Percentiles rank a stretch among this genome's conserved stretches.
Evolutionary conservation across 805 yeast genomes (phyloP).

Genomic region (Hanseniaspora taiwanica): DNA sequence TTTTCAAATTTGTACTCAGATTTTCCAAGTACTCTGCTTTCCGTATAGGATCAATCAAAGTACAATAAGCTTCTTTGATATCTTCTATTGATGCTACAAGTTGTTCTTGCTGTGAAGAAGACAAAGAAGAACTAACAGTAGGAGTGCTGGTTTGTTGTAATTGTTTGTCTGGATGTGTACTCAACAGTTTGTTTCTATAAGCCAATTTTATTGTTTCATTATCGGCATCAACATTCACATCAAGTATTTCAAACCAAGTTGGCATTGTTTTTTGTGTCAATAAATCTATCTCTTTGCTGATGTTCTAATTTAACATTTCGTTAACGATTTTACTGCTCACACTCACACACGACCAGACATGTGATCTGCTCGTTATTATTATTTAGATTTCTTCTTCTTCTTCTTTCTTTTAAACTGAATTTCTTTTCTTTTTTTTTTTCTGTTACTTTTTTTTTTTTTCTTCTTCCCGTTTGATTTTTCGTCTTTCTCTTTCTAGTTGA

Average conservation of each 20-base stretch:
- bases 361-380: too few relatives aligned
- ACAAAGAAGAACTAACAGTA: too few relatives aligned
- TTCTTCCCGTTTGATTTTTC: too few relatives aligned
- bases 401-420: too few relatives aligned
- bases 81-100: constrained; percentile 24
- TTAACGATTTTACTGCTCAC: too few relatives aligned
- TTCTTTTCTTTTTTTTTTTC: too few relatives aligned
- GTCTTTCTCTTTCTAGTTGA: too few relatives aligned
- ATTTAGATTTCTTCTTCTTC: too few relatives aligned
- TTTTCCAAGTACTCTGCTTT: constrained; percentile 41
- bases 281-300: background rate
- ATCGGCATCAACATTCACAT: constrained; percentile 29
- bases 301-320: background rate
- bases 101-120: background rate
- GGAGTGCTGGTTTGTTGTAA: constrained; percentile 3
- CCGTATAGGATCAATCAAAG: constrained; percentile 29
- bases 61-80: constrained; percentile 53
- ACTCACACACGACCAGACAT: too few relatives aligned
- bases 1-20: constrained; percentile 23
- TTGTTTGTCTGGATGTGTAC: constrained; percentile 69
- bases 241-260: constrained; percentile 48
- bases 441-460: too few relatives aligned
- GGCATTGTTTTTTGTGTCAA: background rate
- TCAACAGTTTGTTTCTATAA: constrained; percentile 46
- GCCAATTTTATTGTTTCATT: constrained; percentile 41